Evolutionary conservation across 495 filamentous ascomycete species (phyloP).

Genomic region (Recurvomyces mirabilis): DNA sequence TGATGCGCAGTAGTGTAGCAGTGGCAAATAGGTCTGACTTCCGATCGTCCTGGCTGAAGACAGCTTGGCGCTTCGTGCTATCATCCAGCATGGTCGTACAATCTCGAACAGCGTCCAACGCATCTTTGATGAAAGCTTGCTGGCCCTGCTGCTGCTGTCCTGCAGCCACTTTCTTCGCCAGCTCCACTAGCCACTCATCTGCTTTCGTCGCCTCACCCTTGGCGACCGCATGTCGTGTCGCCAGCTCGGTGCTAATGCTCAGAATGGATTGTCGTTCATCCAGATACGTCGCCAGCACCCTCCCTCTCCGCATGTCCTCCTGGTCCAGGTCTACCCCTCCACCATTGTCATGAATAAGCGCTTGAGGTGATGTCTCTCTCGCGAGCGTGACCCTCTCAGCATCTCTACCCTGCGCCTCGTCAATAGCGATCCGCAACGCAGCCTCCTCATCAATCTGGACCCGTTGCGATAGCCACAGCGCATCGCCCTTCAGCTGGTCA

Average conservation of each 20-base stretch:
- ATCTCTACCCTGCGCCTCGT: slow-evolving; percentile 69
- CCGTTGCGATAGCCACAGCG: slow-evolving; percentile 69
- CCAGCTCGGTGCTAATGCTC: slow-evolving; percentile 31
- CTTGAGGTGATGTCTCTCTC: too few species aligned
- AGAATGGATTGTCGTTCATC: slow-evolving; percentile 54
- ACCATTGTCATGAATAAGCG: background rate
- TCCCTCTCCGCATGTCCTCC: slow-evolving; percentile 39
- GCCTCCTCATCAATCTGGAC: slow-evolving; percentile 68
- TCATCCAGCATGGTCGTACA: slow-evolving; percentile 37
- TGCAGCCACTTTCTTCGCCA: slow-evolving; percentile 1
- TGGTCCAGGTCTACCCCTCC: slow-evolving; percentile 16
- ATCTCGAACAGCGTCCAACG: slow-evolving; percentile 36
- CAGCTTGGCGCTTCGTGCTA: slow-evolving; percentile 42
- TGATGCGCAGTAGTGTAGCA: slow-evolving; percentile 52
- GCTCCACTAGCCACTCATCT: slow-evolving; percentile 8
- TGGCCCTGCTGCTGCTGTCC: background rate
- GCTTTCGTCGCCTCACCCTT: background rate
- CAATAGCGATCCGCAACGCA: slow-evolving; percentile 65
- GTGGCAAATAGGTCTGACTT: slow-evolving; percentile 52
- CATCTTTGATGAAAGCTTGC: slow-evolving; percentile 9
- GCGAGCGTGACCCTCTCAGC: too few species aligned
- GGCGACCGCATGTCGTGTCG: slow-evolving; percentile 8
- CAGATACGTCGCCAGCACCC: slow-evolving; percentile 57
- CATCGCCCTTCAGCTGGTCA: slow-evolving; percentile 72
- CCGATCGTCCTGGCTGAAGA: slow-evolving; percentile 38